Conservation (phyloP, 495 filamentous ascomycete species). For the Podospora australis region DNA sequence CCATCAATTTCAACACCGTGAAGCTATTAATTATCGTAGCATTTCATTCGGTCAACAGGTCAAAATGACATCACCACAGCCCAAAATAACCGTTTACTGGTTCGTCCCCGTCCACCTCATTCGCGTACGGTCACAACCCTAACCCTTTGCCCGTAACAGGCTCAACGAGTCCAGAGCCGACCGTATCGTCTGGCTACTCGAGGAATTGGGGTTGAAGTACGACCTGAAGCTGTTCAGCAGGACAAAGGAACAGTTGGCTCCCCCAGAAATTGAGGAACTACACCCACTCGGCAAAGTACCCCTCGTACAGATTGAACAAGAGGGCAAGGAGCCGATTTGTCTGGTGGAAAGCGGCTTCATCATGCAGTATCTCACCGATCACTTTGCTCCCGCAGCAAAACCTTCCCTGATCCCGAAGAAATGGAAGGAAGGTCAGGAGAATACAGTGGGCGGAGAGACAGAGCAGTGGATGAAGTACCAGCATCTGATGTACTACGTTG, state of each 20-base stretch:
- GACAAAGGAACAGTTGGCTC: slow-evolving; percentile 51
- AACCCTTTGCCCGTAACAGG: no score
- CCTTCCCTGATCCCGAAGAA: slow-evolving; percentile 54
- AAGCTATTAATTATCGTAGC: no score
- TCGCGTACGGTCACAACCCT: no score
- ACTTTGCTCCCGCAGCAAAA: slow-evolving; percentile 45
- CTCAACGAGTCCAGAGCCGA: slow-evolving; percentile 74
- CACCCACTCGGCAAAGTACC: slow-evolving; percentile 86
- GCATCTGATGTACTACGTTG: slow-evolving; percentile 75
- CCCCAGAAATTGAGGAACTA: slow-evolving; percentile 62
- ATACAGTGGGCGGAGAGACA: slow-evolving; percentile 58
- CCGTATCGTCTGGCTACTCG: slow-evolving; percentile 82
- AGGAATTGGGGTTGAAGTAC: slow-evolving; percentile 75
- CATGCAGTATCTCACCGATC: slow-evolving; percentile 70
- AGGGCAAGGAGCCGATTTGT: slow-evolving; percentile 39
- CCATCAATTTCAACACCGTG: no score
- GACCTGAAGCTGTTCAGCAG: slow-evolving; percentile 71
- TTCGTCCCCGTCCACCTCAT: no score
- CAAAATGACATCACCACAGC: no score
- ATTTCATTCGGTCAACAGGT: no score
- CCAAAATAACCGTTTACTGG: no score
- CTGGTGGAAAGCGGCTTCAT: slow-evolving; percentile 79
- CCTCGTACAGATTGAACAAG: slow-evolving; percentile 49
- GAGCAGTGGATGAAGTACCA: slow-evolving; percentile 72
- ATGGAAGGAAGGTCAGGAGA: slow-evolving; percentile 51